phyloP scores from a whole-genome alignment of 345 rosid genomes.

The Euclidium syriacum region DNA sequence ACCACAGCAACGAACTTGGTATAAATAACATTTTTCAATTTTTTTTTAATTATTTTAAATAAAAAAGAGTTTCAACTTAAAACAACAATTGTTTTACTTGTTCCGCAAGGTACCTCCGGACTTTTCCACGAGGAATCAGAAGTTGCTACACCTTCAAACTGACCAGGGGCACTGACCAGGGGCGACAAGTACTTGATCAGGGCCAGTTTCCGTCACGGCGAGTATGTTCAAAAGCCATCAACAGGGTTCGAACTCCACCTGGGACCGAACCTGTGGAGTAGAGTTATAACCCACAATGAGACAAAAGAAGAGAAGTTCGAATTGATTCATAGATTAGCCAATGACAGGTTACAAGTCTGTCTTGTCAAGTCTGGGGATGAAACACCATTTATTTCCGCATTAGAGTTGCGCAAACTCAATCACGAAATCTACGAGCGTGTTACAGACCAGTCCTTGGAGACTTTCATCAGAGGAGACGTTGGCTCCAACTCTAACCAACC shows the following conservation, averaged over 20 bases:
- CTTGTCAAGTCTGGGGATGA: constrained; percentile 32
- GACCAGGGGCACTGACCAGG: background rate
- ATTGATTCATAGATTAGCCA: constrained; percentile 23
- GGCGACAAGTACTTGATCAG: constrained; percentile 28
- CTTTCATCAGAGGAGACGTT: background rate
- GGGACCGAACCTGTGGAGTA: constrained; percentile 37
- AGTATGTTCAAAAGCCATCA: constrained; percentile 20
- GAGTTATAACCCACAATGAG: background rate
- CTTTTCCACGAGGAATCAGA: constrained; percentile 28
- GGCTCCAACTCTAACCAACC: constrained; percentile 12
- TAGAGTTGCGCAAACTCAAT: constrained; percentile 35
- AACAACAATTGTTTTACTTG: background rate
- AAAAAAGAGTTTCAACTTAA: no score
- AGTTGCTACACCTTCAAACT: constrained; percentile 32
- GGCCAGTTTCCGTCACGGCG: constrained; percentile 29
- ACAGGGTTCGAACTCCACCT: constrained; percentile 32
- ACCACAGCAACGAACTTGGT: no score
- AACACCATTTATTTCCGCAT: constrained; percentile 36
- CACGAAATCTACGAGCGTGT: background rate
- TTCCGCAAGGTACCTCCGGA: constrained; percentile 10
- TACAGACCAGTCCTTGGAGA: constrained; percentile 7
- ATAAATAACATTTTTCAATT: no score
- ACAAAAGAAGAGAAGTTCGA: background rate
- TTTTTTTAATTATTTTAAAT: no score
- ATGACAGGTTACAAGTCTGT: constrained; percentile 32